Base-by-base conservation (phyloP, 768 basidiomycete species). In the Ramaria sp. region DNA sequence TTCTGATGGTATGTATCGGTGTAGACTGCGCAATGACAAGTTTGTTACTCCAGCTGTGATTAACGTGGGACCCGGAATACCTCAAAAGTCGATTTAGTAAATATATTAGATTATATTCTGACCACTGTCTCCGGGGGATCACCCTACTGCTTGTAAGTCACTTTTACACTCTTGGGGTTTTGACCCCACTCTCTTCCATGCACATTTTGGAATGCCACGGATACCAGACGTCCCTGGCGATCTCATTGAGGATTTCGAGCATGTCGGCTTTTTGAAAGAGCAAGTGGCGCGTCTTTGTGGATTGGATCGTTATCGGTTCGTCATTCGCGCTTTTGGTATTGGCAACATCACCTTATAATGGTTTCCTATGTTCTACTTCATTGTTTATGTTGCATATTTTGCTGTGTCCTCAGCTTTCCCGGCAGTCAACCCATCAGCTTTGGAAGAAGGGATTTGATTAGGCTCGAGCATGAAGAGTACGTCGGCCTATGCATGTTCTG, bases 351-450 rank as follows among this genome's bases (percentile, higher is more conserved):
- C 54, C 47, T 27, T 27, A 27, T 27, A 20, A 20, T 37, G 15
- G 43, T 53, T 34, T 46, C 34, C 33, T 61, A 34, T 51, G 38
- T 42, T 49, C 7, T 37, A 38, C 31, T n/a, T 53, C 52, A 24
- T 20, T 20, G 30, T 12, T 10, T 10, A n/a, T 37, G 34, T 2
- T 37, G 13, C 9, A 4, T n/a, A 22, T 39, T 45, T 19, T 39
- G 17, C n/a, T 46, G 41, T 30, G 12, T 27, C 45, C 24, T 58
- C 27, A 92, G 90, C 61, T 99, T 98, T 71, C 95, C 95, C 17
- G 95, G 96, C 22, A 88, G 88, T 65, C 96, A 98, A 66, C 95
- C 95, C 19, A 83, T 99, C 65, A 94, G 91, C 69, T 98, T 99
- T 71, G 76, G 80, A 5, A 65, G 70, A 11, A 73, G 69, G 50